Base-by-base conservation (phyloP, 257 asterid species). In the Solanum neorickii region DNA sequence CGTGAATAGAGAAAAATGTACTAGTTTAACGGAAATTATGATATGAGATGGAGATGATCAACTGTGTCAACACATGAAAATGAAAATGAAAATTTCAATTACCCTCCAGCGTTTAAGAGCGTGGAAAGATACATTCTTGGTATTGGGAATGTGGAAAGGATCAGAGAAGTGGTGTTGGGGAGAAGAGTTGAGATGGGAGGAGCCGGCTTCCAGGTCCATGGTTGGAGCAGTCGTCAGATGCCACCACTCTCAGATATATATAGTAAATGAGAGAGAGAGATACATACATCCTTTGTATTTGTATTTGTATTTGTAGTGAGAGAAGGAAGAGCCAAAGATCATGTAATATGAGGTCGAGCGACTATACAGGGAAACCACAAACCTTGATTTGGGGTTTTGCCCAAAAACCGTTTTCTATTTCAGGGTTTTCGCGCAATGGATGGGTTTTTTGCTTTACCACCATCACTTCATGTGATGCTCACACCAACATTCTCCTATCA, bases 31-130 rank as follows among this genome's bases (percentile, higher is more conserved):
- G 49, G 25, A 25, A 33, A 33, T 33, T 33, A 33, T 33, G 35
- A 33, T 33, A 33, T 33, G 35, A 33, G 35, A 33, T 33, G 35
- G 35, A 33, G 35, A 33, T 33, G 35, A 73, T 35, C 18, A 74
- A 37, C 82, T 35, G 35, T 33, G 35, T 33, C 35, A 33, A 33
- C 35, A 5, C 35, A 33, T 37, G 39, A 37, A 37, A 37, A 37
- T 35, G 39, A 35, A 56, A 56, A 56, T 56, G 65, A 56, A 56
- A 56, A 18, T 56, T 56, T 20, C 25, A 20, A 90, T 88, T 90
- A 96, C 99, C 98, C 99, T 92, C 99, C 99, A 96, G 7, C 98
- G 95, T 92, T 80, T 94, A 87, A 96, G 98, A 83, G 93, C 88
- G 33, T 94, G 93, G 49, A 86, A 92, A 65, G 98, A 91, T 3